A percentile compares a stretch with the other conserved stretches of the same genome.
Conservation (phyloP, 2,329 filamentous ascomycete genomes). For the Trichoderma sp. region DNA sequence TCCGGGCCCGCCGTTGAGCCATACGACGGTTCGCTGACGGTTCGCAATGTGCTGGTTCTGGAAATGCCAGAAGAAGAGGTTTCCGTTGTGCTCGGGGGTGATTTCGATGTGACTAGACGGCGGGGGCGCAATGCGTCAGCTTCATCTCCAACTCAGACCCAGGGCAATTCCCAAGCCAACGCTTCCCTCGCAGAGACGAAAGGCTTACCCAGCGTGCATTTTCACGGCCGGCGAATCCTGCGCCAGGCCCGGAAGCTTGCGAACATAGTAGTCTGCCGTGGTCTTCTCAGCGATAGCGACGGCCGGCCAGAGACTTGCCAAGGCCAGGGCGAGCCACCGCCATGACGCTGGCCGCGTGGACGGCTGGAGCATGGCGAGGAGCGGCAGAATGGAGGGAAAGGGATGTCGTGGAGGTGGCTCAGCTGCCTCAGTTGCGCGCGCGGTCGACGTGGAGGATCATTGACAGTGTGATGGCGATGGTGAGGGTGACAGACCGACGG, state of each 20-base stretch:
- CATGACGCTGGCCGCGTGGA: constrained; percentile 18
- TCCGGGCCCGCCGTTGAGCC: constrained; percentile 95
- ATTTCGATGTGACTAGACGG: constrained; percentile 82
- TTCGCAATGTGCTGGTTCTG: constrained; percentile 95
- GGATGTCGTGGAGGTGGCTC: constrained; percentile 13
- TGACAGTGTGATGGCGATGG: constrained; percentile 11
- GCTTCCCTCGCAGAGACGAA: not conserved
- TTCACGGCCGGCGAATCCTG: constrained; percentile 72
- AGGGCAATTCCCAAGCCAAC: not conserved
- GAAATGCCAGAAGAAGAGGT: constrained; percentile 98
- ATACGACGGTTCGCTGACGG: constrained; percentile 85
- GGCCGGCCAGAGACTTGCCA: constrained; percentile 49
- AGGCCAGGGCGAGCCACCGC: constrained; percentile 40
- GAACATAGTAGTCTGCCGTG: constrained; percentile 84
- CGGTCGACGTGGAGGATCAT: constrained; percentile 11
- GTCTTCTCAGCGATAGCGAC: constrained; percentile 38
- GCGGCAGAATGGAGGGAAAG: constrained; percentile 15
- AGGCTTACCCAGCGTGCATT: constrained; percentile 93
- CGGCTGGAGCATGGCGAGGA: constrained; percentile 26
- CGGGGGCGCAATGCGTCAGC: constrained; percentile 33
- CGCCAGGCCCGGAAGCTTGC: constrained; percentile 80
- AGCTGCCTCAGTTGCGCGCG: constrained; percentile 18
- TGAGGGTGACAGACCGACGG: not conserved
- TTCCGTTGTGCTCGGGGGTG: constrained; percentile 80
- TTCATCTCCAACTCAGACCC: not conserved